Evolutionary conservation across 345 rosid species (phyloP).

Genomic region (Populus nigra): DNA sequence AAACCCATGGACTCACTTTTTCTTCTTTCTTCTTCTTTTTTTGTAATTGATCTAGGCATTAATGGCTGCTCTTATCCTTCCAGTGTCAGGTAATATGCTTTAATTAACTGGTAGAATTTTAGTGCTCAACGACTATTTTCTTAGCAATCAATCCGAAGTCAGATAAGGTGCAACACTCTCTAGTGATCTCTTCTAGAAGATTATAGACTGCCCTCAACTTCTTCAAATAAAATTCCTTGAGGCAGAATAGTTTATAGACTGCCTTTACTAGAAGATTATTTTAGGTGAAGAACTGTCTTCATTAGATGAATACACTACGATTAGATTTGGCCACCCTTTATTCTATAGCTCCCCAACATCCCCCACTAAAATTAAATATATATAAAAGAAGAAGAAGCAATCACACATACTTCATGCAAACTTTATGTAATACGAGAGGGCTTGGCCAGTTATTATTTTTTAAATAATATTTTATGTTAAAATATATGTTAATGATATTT

Average conservation of each 20-base stretch:
- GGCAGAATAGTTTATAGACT: neutral
- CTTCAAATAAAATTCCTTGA: neutral
- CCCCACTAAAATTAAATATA: no score
- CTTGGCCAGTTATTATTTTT: no score
- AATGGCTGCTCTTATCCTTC: slow-evolving; percentile 49
- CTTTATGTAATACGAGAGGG: no score
- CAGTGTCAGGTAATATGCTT: slow-evolving; percentile 36
- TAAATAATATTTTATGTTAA: no score
- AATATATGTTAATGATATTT: no score
- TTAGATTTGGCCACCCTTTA: no score
- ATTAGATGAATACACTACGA: no score
- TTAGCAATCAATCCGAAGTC: neutral
- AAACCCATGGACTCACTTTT: neutral
- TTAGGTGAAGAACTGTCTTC: neutral
- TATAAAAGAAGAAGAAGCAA: no score
- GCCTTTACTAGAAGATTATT: neutral
- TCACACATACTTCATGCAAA: no score
- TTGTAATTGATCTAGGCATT: slow-evolving; percentile 28
- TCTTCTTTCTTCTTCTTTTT: neutral
- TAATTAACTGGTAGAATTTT: neutral
- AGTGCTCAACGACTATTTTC: neutral
- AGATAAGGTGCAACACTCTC: neutral
- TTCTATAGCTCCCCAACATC: no score
- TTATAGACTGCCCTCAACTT: neutral
- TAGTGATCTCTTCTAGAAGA: neutral